A percentile compares a stretch with the other conserved stretches of the same genome.
Conservation (phyloP, 306 rosid species). For the Heteromeles arbutifolia region DNA sequence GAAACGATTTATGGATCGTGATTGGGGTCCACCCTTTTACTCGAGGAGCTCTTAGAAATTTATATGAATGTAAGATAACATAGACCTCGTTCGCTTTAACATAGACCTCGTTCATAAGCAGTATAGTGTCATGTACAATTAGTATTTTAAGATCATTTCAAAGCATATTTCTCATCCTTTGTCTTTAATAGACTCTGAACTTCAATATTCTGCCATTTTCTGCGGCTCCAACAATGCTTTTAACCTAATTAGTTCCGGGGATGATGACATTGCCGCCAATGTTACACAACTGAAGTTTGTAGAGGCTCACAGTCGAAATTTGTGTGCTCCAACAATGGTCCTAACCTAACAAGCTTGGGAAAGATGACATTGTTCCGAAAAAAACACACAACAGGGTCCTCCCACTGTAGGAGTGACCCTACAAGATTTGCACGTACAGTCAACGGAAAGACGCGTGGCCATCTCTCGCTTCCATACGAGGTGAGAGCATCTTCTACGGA, state of each 20-base stretch:
- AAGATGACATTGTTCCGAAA: conserved; percentile 58
- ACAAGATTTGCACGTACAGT: conserved; percentile 70
- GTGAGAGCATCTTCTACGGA: conserved; percentile 53
- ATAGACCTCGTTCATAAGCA: background rate
- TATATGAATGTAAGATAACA: background rate
- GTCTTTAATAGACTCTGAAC: too few relatives aligned
- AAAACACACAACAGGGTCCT: conserved; percentile 59
- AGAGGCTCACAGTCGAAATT: conserved; percentile 57
- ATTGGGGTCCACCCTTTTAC: background rate
- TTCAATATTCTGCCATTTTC: too few relatives aligned
- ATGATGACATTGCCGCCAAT: background rate
- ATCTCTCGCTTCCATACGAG: conserved; percentile 61
- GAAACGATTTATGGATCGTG: background rate
- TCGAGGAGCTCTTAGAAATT: background rate
- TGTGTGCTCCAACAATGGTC: conserved; percentile 69
- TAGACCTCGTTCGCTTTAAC: background rate
- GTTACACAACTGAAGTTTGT: background rate
- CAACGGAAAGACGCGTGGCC: conserved; percentile 71
- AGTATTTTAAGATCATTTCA: background rate
- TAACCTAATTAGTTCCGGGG: background rate
- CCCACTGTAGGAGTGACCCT: conserved; percentile 75
- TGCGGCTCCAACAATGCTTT: background rate
- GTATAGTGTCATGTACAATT: background rate
- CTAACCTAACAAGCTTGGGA: conserved; percentile 68
- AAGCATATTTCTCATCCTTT: background rate